Conservation (phyloP, 768 basidiomycete species). For the Auriculariales sp. region DNA sequence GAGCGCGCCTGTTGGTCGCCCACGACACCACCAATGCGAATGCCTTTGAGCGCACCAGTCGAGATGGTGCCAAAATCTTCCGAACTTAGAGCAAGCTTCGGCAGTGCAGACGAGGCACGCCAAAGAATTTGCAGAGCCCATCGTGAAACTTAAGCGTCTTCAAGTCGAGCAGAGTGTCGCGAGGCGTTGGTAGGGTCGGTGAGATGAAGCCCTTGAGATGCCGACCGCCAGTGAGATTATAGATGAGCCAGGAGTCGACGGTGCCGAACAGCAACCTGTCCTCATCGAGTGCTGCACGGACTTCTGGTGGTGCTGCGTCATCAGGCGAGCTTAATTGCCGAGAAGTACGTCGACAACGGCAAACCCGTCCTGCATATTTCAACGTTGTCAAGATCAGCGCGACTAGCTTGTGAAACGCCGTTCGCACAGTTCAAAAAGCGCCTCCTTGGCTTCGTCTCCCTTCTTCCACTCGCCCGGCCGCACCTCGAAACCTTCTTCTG, state of each 20-base stretch:
- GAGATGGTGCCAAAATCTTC: conserved; percentile 79
- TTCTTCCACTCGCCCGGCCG: conserved; percentile 49
- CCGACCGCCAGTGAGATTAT: conserved; percentile 77
- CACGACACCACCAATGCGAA: conserved; percentile 82
- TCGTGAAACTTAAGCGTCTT: conserved; percentile 72
- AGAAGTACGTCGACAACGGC: conserved; percentile 96
- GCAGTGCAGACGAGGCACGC: conserved; percentile 60
- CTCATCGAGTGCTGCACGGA: conserved; percentile 60
- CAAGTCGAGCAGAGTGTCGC: conserved; percentile 82
- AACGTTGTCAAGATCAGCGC: conserved; percentile 13
- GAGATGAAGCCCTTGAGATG: conserved; percentile 51
- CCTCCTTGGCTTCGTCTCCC: conserved; percentile 52
- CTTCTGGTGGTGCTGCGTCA: conserved; percentile 77
- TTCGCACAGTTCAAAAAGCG: conserved; percentile 50
- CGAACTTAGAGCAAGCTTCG: conserved; percentile 78
- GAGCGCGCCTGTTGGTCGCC: conserved; percentile 96
- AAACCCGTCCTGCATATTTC: conserved; percentile 60
- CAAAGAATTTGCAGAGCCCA: conserved; percentile 76
- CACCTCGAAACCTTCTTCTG: conserved; percentile 61
- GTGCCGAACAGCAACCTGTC: conserved; percentile 87
- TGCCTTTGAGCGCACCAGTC: conserved; percentile 49
- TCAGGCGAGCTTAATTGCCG: conserved; percentile 91
- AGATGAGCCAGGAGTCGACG: conserved; percentile 92
- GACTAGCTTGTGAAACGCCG: conserved; percentile 12
- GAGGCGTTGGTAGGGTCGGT: conserved; percentile 94